Conservation (phyloP, 805 yeast species). For the Kodamaea lidongshanica region DNA sequence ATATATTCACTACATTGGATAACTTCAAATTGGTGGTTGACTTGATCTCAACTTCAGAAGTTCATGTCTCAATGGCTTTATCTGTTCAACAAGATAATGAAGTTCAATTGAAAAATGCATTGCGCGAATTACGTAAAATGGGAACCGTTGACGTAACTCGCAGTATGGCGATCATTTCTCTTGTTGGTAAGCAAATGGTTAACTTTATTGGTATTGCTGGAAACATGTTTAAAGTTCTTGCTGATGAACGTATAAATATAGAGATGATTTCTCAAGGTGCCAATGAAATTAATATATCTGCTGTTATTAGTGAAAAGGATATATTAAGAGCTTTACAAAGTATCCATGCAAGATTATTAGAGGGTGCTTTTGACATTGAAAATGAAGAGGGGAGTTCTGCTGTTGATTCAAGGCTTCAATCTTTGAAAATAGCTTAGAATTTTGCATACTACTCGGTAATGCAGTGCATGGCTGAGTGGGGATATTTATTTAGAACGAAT, state of each 20-base stretch:
- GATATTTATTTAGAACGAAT: no score
- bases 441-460: no score
- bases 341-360: conserved; percentile 72
- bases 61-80: conserved; percentile 96
- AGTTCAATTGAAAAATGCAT: conserved; percentile 59
- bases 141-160: conserved; percentile 88
- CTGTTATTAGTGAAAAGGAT: conserved; percentile 82
- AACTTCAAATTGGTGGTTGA: conserved; percentile 84
- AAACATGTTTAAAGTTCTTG: conserved; percentile 89
- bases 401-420: conserved; percentile 26
- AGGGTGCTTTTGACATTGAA: conserved; percentile 25
- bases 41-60: conserved; percentile 94
- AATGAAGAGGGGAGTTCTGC: conserved; percentile 19
- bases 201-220: conserved; percentile 96
- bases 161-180: conserved; percentile 83
- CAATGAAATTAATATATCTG: conserved; percentile 92
- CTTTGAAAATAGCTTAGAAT: conserved; percentile 16
- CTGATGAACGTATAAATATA: conserved; percentile 85
- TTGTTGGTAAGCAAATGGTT: conserved; percentile 96
- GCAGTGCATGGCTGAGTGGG: no score
- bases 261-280: conserved; percentile 99
- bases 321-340: conserved; percentile 80
- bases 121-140: conserved; percentile 68
- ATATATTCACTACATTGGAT: conserved; percentile 81
- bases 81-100: conserved; percentile 68